Evolutionary conservation across 257 asterid species (phyloP), one percentile per base, ranked within the genome.

Genomic region (Petunia axillaris): DNA sequence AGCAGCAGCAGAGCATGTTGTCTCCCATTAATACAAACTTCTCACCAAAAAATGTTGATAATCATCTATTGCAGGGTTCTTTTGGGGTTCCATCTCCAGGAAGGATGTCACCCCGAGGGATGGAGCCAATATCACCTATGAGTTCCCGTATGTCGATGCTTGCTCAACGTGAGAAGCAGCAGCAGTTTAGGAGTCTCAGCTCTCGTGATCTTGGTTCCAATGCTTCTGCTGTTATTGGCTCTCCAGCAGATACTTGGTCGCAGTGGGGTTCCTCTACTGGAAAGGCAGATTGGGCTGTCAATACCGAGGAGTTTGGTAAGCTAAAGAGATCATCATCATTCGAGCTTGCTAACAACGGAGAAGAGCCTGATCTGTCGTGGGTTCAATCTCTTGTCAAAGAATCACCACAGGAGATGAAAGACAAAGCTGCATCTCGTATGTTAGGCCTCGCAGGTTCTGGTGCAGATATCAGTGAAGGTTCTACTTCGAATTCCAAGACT

Each of bases 321-420:
- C 88, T 84, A 54, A 88, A 82, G 84, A 85, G 91, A 80, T 89
- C 97, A 3, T 86, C 92, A 2, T 92, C 98, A n/a, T 91, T 85
- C 25, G 97, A 94, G 85, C 82, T 77, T 75, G 88, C 85, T 44
- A 88, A 83, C 81, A 84, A 85, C 10, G 90, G 85, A 9, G 98
- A 90, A 84, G 98, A 90, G 80, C 98, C 98, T 4, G 97, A 93
- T 85, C 81, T 93, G 59, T 93, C 97, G 3, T 94, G 98, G 98
- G 97, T 94, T 75, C 97, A 94, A 58, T 88, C 93, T 0, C 93
- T 94, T 11, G 98, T 94, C 43, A 91, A 85, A 77, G 98, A 94
- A 84, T 84, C 96, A 71, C 90, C 96, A 11, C 93, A 88, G 67
- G 97, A 94, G 37, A 54, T 68, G 71, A 85, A 84, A 65, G 96